Evolutionary conservation across 139 green algal species (phyloP), one percentile per base, ranked within the genome.

Genomic region (Chlorella sp.): DNA sequence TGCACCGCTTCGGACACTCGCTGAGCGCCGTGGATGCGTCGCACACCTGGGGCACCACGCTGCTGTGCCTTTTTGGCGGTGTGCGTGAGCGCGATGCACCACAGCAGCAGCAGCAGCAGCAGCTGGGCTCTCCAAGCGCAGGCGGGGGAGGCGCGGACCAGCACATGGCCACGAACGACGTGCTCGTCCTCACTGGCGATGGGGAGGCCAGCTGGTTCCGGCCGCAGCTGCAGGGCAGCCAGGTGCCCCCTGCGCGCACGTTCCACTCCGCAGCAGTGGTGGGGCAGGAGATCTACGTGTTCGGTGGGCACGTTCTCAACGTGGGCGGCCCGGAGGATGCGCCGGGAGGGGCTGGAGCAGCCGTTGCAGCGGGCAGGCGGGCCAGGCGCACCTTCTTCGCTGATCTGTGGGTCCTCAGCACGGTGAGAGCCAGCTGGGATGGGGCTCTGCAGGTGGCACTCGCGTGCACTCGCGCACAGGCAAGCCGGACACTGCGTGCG

Each of bases 381-480:
- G n/a, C n/a, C n/a, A 55, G 17, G 17, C 88, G 87, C 6, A 80
- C 82, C 31, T 94, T 93, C 62, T 94, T 90, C 82, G 83, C 88
- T 62, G 89, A 93, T 73, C 63, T 93, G 20, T 94, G 89, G 89
- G 70, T 67, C 32, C 77, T 94, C 17, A 75, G 91, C 67, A 90
- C 81, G 51, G 82, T 87, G 55, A 31, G 85, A 55, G 42, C 10
- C 42, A 55, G 42, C 10, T 55, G 42, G 10, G 17, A 55, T 17
- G 42, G 42, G 10, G 10, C 10, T 55, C 17, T 10, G 42, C 42
- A 10, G 17, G 10, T 10, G 10, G 42, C 17, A 24, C 17, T 55
- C 42, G 17, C 42, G 42, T 55, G 42, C 42, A 55, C 17, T 17
- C 42, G 42, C 17, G 42, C 42, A 55, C 42, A 55, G 42, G 42